A percentile compares a stretch with the other conserved stretches of the same genome.
phyloP scores from a whole-genome alignment of 2,329 filamentous ascomycete genomes.

The Talaromyces sp. region DNA sequence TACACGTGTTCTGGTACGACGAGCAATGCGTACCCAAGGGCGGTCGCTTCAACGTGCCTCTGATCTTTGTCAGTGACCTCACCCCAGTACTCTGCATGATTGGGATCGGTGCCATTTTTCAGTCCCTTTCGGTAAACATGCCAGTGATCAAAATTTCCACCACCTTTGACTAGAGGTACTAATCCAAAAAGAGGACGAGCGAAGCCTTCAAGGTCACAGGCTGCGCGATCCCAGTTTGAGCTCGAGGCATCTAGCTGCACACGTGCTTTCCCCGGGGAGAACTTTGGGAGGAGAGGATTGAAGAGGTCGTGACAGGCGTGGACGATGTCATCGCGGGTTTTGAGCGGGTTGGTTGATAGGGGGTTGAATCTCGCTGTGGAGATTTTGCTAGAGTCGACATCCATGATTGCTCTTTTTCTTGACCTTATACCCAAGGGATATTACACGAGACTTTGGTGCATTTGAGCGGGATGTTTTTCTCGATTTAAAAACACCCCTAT shows the following conservation, averaged over 20 bases:
- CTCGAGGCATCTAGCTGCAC: slow-evolving; percentile 1
- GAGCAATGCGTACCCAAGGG: slow-evolving; percentile 16
- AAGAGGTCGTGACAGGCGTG: not conserved
- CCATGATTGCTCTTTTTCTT: not conserved
- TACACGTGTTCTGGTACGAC: slow-evolving; percentile 16
- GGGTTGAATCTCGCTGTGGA: not conserved
- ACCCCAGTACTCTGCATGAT: slow-evolving; percentile 20
- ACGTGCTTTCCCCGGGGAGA: slow-evolving; percentile 4
- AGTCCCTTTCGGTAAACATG: not conserved
- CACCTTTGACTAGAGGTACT: not conserved
- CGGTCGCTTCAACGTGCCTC: slow-evolving; percentile 21
- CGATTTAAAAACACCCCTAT: too few relatives aligned
- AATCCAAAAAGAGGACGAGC: slow-evolving; percentile 1
- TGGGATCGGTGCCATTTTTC: slow-evolving; percentile 16
- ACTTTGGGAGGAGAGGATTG: slow-evolving; percentile 2
- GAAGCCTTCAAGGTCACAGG: slow-evolving; percentile 2
- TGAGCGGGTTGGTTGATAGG: not conserved
- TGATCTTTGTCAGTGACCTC: slow-evolving; percentile 16
- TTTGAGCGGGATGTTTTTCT: too few relatives aligned
- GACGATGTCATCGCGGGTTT: not conserved
- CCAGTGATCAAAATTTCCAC: not conserved
- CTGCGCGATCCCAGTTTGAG: slow-evolving; percentile 3
- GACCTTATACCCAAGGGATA: not conserved
- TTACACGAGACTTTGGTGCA: too few relatives aligned
- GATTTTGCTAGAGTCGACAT: not conserved